Evolutionary conservation across 2,329 filamentous ascomycete species (phyloP), one percentile per base, ranked within the genome.

Genomic region (Incumbomyces lentus): DNA sequence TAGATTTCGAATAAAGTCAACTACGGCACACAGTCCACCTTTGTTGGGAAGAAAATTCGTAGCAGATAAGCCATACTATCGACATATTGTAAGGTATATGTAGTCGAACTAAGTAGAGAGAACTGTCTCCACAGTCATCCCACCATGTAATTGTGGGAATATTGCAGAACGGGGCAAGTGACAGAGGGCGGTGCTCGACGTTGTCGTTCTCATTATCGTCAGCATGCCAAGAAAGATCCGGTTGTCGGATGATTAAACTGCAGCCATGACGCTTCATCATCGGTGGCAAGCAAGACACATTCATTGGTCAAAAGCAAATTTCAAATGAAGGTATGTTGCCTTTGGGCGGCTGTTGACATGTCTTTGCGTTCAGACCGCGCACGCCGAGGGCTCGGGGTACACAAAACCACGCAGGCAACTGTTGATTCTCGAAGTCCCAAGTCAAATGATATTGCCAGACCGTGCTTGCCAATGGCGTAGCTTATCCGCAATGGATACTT

Each of bases 211-310:
- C 42, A 37, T 14, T 26, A 8, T 26, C 22, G 22, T 26, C 22
- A 26, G 8, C 22, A n/a, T 45, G 42, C 34, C 42, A 45, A 45
- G 42, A 17, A 37, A 29, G 11, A 13, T 11, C 40, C 22, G 22
- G 22, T n/a, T n/a, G 13, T n/a, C 12, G n/a, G 33, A 45, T 43
- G 10, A 30, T 19, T 18, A 7, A 10, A 17, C 6, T n/a, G 7
- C 7, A 26, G 36, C 38, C 42, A 45, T 33, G 38, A 38, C 5
- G 18, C n/a, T 37, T 36, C 31, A 30, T 45, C 2, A 16, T 45
- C 34, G 16, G 34, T 5, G 8, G n/a, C 22, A 26, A 22, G 30
- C 30, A 3, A n/a, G 10, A 2, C 13, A 16, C 31, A 19, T 14
- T 36, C 11, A 37, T 44, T 44, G 34, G 33, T 22, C 31, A 34